These are phyloP conservation scores for Cutaneotrichosporon cavernicola DNA, from an alignment of 1,284 basidiomycete genomes.

Conservation along the genomic window DNA sequence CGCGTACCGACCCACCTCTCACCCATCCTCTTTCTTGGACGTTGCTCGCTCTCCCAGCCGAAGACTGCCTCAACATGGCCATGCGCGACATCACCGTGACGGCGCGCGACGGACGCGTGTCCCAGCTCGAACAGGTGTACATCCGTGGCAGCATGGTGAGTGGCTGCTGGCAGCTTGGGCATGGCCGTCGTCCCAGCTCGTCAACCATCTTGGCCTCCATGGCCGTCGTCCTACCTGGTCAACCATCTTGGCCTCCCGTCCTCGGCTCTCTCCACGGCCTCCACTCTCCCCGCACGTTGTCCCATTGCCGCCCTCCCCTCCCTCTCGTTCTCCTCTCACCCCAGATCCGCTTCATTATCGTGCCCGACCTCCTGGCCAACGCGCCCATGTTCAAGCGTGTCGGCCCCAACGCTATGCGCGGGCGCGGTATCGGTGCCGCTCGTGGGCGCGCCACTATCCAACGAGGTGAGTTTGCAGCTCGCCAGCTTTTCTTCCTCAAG, in stretches of 20 bases:
- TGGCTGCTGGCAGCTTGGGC: constrained; percentile 5
- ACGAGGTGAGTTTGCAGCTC: constrained; percentile 38
- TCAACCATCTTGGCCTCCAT: too few species aligned
- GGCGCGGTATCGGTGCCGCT: constrained; percentile 91
- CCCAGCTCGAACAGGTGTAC: constrained; percentile 99
- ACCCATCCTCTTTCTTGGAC: too few species aligned
- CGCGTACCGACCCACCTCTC: too few species aligned
- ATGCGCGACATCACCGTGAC: constrained; percentile 97
- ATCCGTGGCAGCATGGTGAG: constrained; percentile 89
- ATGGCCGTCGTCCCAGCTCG: neutral
- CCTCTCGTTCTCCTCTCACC: neutral
- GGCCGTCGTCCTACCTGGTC: neutral
- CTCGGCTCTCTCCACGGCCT: too few species aligned
- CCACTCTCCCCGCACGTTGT: too few species aligned
- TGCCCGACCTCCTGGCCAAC: constrained; percentile 98
- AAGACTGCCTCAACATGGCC: constrained; percentile 97
- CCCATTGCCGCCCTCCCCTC: neutral
- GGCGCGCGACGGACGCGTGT: constrained; percentile 94
- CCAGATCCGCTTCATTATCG: constrained; percentile 89
- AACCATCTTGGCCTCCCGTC: too few species aligned
- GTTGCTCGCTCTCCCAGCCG: constrained; percentile 61
- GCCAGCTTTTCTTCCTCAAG: neutral
- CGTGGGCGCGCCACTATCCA: constrained; percentile 55
- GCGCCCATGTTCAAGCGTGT: constrained; percentile 99
- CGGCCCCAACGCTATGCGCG: constrained; percentile 97